Evolutionary conservation across 2,329 filamentous ascomycete genomes (phyloP).

Genomic region (Botrytis cinerea): DNA sequence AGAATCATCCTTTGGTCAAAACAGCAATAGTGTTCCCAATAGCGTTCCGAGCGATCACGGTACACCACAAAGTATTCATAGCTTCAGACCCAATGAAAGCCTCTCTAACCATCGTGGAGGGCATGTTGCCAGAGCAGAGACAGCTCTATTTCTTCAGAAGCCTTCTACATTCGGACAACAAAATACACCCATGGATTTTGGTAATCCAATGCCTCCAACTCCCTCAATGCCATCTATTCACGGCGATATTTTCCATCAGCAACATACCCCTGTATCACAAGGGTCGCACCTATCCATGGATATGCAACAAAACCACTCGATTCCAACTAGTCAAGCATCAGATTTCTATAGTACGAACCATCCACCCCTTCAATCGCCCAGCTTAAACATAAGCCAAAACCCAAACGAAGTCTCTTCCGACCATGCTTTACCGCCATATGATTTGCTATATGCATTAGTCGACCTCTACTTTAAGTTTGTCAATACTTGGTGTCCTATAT

Average conservation of each 20-base stretch:
- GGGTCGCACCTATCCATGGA: slow-evolving; percentile 15
- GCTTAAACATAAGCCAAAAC: slow-evolving; percentile 52
- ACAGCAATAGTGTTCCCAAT: slow-evolving; percentile 37
- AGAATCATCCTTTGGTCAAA: slow-evolving; percentile 52
- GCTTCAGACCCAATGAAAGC: slow-evolving; percentile 54
- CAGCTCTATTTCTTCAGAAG: slow-evolving; percentile 63
- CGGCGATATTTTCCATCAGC: slow-evolving; percentile 50
- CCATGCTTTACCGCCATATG: slow-evolving; percentile 72
- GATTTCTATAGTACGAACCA: slow-evolving; percentile 41
- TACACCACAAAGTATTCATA: slow-evolving; percentile 52
- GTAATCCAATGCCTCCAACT: slow-evolving; percentile 47
- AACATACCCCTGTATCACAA: slow-evolving; percentile 21
- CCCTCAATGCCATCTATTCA: slow-evolving; percentile 48
- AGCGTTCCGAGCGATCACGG: slow-evolving; percentile 58
- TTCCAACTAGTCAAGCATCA: slow-evolving; percentile 35
- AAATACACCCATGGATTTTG: slow-evolving; percentile 54
- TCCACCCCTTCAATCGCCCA: slow-evolving; percentile 58
- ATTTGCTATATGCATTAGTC: slow-evolving; percentile 70
- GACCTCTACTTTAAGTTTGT: slow-evolving; percentile 80
- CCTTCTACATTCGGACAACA: slow-evolving; percentile 52
- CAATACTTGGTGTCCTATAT: slow-evolving; percentile 84
- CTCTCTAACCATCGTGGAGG: slow-evolving; percentile 33
- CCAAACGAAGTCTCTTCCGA: slow-evolving; percentile 55
- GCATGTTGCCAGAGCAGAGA: slow-evolving; percentile 55
- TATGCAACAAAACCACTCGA: slow-evolving; percentile 42